These are phyloP conservation scores for Paracorniculantispora psalliotae DNA, from an alignment of 2,329 filamentous ascomycete species.

Conservation along the genomic window DNA sequence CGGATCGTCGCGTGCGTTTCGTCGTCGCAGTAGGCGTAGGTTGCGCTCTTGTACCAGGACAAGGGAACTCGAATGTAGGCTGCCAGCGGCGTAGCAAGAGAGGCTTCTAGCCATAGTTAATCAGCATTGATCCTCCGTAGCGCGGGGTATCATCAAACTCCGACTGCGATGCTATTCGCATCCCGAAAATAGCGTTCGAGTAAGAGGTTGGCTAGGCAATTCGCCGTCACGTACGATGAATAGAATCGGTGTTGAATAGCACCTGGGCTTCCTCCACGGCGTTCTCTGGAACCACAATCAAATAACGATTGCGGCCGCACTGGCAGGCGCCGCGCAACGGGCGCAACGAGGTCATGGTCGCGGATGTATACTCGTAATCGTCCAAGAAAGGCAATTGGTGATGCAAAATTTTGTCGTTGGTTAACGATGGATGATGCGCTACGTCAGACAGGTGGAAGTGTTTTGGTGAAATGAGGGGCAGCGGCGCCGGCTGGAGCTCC, in stretches of 20 bases:
- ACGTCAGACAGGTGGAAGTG: not conserved
- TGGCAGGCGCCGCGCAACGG: slow-evolving; percentile 72
- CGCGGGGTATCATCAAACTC: not conserved
- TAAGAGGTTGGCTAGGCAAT: not conserved
- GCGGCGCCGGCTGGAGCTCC: not conserved
- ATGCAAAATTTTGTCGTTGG: not conserved
- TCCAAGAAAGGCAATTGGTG: not conserved
- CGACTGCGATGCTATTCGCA: not conserved
- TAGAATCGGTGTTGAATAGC: slow-evolving; percentile 66
- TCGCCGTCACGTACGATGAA: slow-evolving; percentile 64
- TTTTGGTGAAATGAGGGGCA: slow-evolving; percentile 9
- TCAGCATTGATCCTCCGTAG: not conserved
- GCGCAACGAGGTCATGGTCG: slow-evolving; percentile 41
- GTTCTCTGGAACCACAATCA: slow-evolving; percentile 61
- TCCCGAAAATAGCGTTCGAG: no score
- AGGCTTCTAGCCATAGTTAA: slow-evolving; percentile 44
- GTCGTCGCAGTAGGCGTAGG: slow-evolving; percentile 70
- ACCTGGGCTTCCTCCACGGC: slow-evolving; percentile 54
- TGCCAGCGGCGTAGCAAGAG: slow-evolving; percentile 67
- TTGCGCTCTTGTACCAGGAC: slow-evolving; percentile 72
- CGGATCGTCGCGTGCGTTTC: slow-evolving; percentile 66
- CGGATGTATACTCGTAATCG: not conserved
- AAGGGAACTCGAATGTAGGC: slow-evolving; percentile 82
- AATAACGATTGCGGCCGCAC: slow-evolving; percentile 81
- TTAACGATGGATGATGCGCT: not conserved